phyloP scores from a whole-genome alignment of 208 protist genomes.

The Crithidia sp. region DNA sequence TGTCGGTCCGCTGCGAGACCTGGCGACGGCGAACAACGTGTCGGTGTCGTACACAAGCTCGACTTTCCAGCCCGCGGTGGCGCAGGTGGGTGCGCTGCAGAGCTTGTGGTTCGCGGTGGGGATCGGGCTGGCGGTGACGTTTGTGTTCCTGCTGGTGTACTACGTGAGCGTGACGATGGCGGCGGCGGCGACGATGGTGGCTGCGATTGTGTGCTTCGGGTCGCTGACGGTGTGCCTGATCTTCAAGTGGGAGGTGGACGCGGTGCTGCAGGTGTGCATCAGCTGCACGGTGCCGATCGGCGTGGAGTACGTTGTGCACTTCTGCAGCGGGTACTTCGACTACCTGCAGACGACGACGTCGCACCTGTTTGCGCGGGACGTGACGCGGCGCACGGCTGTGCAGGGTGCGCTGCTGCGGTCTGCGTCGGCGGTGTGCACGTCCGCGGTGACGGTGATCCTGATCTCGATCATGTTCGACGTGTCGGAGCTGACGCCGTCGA shows the following conservation, averaged over 20 bases:
- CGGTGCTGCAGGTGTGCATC: conserved; percentile 54
- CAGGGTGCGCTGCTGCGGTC: conserved; percentile 46
- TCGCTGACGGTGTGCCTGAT: conserved; percentile 43
- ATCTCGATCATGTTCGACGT: conserved; percentile 47
- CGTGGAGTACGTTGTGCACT: conserved; percentile 60
- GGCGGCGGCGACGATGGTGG: conserved; percentile 33
- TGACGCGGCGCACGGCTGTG: conserved; percentile 43
- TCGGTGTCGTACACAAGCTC: conserved; percentile 32
- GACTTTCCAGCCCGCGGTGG: conserved; percentile 29
- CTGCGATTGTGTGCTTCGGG: conserved; percentile 48
- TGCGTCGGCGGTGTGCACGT: conserved; percentile 42
- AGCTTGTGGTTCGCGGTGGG: conserved; percentile 53
- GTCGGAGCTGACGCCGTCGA: conserved; percentile 35
- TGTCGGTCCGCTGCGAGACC: neutral
- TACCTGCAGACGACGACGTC: conserved; percentile 69
- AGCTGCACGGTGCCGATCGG: conserved; percentile 52
- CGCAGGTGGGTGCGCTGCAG: conserved; percentile 31
- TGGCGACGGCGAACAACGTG: conserved; percentile 1
- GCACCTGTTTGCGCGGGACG: conserved; percentile 50
- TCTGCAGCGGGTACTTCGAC: conserved; percentile 61
- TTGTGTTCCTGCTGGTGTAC: conserved; percentile 44
- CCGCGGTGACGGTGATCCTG: conserved; percentile 33
- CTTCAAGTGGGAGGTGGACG: conserved; percentile 45
- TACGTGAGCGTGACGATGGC: conserved; percentile 46
- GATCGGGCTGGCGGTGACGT: conserved; percentile 47